Conservation (phyloP, 2,329 filamentous ascomycete genomes). For the Dothiorella sarmentorum region DNA sequence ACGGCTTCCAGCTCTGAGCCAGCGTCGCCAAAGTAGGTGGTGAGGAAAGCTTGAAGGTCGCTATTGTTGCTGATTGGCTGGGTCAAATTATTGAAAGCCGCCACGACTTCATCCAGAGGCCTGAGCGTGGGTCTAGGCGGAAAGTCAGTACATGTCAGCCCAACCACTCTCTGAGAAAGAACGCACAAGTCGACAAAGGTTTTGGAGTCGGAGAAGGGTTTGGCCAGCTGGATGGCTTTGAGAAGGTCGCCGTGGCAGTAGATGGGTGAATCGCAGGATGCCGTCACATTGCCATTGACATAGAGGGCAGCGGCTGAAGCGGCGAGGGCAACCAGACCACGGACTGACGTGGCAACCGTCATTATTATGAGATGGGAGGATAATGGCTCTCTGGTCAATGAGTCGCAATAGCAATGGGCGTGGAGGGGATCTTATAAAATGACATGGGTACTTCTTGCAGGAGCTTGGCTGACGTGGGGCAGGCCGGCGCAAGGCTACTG, state of each 20-base stretch:
- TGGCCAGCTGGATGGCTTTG: slow-evolving; percentile 59
- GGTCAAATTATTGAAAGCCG: slow-evolving; percentile 57
- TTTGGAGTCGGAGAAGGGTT: slow-evolving; percentile 65
- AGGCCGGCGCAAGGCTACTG: not conserved
- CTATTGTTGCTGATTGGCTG: slow-evolving; percentile 63
- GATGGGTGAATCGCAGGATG: slow-evolving; percentile 64
- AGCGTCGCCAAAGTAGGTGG: slow-evolving; percentile 60
- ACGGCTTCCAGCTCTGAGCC: slow-evolving; percentile 61
- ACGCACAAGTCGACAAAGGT: slow-evolving; percentile 59
- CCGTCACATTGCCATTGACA: slow-evolving; percentile 57
- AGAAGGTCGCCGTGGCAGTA: slow-evolving; percentile 66
- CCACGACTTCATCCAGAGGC: slow-evolving; percentile 58
- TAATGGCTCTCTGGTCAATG: not conserved
- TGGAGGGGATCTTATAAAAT: not conserved
- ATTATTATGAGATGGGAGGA: not conserved
- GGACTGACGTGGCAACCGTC: not conserved
- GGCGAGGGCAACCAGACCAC: not conserved
- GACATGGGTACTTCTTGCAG: not conserved
- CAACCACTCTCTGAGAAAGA: not conserved
- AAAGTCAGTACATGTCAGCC: not conserved
- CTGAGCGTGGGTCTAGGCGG: slow-evolving; percentile 56
- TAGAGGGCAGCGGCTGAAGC: slow-evolving; percentile 46
- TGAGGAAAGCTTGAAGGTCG: slow-evolving; percentile 59
- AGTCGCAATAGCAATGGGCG: not conserved
- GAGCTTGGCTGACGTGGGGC: slow-evolving; percentile 7